Evolutionary conservation across 345 rosid genomes (phyloP).

Genomic region (Salix koriyanagi): DNA sequence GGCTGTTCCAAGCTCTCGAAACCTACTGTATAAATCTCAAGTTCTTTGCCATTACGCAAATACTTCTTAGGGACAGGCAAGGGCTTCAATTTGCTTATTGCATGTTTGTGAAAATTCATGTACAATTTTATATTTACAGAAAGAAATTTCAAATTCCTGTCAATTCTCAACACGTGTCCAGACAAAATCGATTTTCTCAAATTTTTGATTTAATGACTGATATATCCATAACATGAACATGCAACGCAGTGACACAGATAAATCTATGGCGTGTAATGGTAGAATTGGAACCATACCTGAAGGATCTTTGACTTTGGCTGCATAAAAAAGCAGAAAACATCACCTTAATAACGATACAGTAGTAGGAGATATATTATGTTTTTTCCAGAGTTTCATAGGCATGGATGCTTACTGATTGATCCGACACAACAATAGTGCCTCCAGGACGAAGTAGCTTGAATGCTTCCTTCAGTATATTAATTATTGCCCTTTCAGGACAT

Average conservation of each 20-base stretch:
- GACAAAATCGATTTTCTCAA: no score
- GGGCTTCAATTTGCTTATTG: not conserved
- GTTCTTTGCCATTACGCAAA: no score
- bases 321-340: not conserved
- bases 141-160: not conserved
- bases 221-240: no score
- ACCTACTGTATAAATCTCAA: no score
- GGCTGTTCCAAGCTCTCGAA: no score
- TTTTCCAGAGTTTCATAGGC: not conserved
- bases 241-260: not conserved
- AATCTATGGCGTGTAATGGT: not conserved
- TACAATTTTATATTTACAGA: not conserved
- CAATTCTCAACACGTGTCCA: no score
- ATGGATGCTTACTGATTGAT: conserved; percentile 39
- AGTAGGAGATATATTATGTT: not conserved
- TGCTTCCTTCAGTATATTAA: conserved; percentile 43
- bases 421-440: conserved; percentile 50
- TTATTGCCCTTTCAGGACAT: conserved; percentile 54
- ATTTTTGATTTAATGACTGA: no score
- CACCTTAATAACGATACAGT: conserved; percentile 2
- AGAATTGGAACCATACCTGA: conserved; percentile 39
- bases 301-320: conserved; percentile 63
- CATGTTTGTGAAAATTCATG: not conserved
- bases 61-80: not conserved
- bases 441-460: conserved; percentile 50